These are phyloP conservation scores for Myriosclerotinia curreyana DNA, from an alignment of 2,329 filamentous ascomycete species.

Conservation along the genomic window DNA sequence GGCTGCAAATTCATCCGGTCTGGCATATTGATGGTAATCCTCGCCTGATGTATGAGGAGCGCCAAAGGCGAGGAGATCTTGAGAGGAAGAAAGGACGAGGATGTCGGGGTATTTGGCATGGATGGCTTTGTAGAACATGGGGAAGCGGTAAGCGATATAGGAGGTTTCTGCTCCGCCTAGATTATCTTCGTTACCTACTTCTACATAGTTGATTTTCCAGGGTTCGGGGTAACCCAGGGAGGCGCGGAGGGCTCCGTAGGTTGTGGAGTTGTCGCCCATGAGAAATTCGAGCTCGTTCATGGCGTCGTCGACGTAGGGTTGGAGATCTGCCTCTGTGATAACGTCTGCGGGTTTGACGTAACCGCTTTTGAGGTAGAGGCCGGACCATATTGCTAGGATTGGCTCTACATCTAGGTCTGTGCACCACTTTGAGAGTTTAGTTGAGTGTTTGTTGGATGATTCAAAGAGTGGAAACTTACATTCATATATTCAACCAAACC, in stretches of 20 bases:
- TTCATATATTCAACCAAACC: slow-evolving; percentile 51
- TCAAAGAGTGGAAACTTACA: slow-evolving; percentile 22
- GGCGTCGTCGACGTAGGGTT: slow-evolving; percentile 47
- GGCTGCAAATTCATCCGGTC: slow-evolving; percentile 32
- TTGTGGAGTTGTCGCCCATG: slow-evolving; percentile 45
- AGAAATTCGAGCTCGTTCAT: slow-evolving; percentile 54
- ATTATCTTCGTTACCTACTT: slow-evolving; percentile 53
- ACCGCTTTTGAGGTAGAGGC: slow-evolving; percentile 45
- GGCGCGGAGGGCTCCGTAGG: slow-evolving; percentile 48
- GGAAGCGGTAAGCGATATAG: slow-evolving; percentile 45
- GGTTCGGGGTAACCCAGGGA: slow-evolving; percentile 50
- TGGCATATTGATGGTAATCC: slow-evolving; percentile 34
- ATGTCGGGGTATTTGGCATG: slow-evolving; percentile 42
- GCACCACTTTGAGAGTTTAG: slow-evolving; percentile 41
- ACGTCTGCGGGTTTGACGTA: slow-evolving; percentile 41
- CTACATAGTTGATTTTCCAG: slow-evolving; percentile 50
- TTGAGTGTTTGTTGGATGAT: not conserved
- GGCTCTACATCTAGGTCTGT: slow-evolving; percentile 48
- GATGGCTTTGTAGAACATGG: slow-evolving; percentile 49
- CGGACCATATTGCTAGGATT: slow-evolving; percentile 49
- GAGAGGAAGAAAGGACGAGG: slow-evolving; percentile 43
- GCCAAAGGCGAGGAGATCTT: slow-evolving; percentile 25
- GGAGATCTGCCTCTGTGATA: slow-evolving; percentile 44
- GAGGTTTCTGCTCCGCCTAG: slow-evolving; percentile 43
- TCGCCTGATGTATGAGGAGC: slow-evolving; percentile 20